Conservation (phyloP, 208 protist genomes). For the Trypanosoma rangeli region DNA sequence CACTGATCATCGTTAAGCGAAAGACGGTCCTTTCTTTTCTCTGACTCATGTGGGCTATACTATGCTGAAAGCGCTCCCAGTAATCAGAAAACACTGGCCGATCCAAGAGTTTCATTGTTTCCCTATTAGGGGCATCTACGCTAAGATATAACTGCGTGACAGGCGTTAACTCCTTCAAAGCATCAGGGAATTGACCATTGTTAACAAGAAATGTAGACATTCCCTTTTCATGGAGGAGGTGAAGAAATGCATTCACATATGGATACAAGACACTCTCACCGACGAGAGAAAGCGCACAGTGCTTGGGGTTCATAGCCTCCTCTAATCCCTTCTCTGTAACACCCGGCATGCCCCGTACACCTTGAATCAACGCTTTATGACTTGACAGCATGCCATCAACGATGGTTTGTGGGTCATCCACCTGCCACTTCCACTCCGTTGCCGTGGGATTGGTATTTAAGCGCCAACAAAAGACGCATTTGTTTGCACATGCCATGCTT, state of each 20-base stretch:
- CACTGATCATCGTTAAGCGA: conserved; percentile 96
- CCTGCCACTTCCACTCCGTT: conserved; percentile 91
- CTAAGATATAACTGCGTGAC: conserved; percentile 95
- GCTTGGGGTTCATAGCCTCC: conserved; percentile 83
- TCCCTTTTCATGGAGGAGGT: conserved; percentile 61
- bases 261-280: conserved; percentile 96
- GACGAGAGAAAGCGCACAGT: conserved; percentile 95
- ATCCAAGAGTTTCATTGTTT: conserved; percentile 91
- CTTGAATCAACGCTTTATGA: conserved; percentile 81
- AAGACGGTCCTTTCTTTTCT: conserved; percentile 95
- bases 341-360: conserved; percentile 88
- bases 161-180: conserved; percentile 51
- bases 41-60: conserved; percentile 83
- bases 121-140: conserved; percentile 90
- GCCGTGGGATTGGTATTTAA: conserved; percentile 94
- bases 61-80: conserved; percentile 93
- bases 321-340: conserved; percentile 75
- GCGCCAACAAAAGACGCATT: conserved; percentile 96
- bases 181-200: conserved; percentile 92
- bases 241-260: conserved; percentile 92
- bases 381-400: conserved; percentile 84
- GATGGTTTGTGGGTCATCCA: conserved; percentile 88
- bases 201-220: conserved; percentile 95
- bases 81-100: conserved; percentile 92
- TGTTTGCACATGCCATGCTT: conserved; percentile 95